Percentiles rank a stretch among this genome's conserved stretches.
These are phyloP conservation scores for Vararia minispora DNA, from an alignment of 768 basidiomycete genomes.

Conservation along the genomic window DNA sequence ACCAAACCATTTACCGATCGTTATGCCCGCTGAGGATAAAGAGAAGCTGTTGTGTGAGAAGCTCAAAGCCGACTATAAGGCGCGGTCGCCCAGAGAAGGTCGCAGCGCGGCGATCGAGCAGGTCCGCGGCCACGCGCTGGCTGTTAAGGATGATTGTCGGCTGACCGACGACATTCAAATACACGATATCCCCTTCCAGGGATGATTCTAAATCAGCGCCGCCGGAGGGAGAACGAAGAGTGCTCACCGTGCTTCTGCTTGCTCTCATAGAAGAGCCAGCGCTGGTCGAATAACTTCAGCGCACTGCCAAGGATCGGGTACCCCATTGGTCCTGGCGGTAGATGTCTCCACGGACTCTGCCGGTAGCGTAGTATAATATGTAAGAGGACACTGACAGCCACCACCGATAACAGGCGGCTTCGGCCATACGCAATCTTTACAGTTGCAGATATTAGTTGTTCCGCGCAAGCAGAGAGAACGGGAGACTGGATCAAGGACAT, in stretches of 20 bases:
- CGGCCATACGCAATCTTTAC: too few species aligned
- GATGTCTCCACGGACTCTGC: slow-evolving; percentile 3
- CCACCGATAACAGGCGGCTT: too few species aligned
- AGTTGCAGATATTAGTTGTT: too few species aligned
- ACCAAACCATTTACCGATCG: background rate
- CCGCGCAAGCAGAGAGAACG: too few species aligned
- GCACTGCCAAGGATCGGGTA: slow-evolving; percentile 6
- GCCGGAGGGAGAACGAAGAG: background rate
- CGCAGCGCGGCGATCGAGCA: slow-evolving; percentile 3
- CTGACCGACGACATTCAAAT: slow-evolving; percentile 1
- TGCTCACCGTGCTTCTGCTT: slow-evolving; percentile 5
- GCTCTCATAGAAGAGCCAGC: slow-evolving; percentile 5
- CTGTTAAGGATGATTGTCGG: slow-evolving; percentile 4
- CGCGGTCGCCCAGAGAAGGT: slow-evolving; percentile 4
- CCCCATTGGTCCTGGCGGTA: slow-evolving; percentile 4
- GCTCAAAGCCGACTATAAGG: slow-evolving; percentile 1
- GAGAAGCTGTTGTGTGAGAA: background rate
- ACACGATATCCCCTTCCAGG: slow-evolving; percentile 1
- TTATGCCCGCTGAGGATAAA: background rate
- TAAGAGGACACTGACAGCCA: background rate
- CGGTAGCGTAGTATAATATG: background rate
- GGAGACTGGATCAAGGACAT: too few species aligned
- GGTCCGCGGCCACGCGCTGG: background rate
- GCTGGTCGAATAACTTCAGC: background rate
- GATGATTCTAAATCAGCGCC: too few species aligned